A percentile compares a stretch with the other conserved stretches of the same genome.
phyloP scores from a whole-genome alignment of 176 grass and related monocot species.

The Sorghum bicolor region Sorghum_bicolor_NCBIv3 NC_012871.2:60003501-60004000 shows the following conservation, averaged over 20 bases:
- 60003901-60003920: not conserved
- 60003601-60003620: not conserved
- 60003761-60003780: not conserved
- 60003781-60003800: not conserved
- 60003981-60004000: not conserved
- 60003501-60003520: constrained; percentile 53
- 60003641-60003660: constrained; percentile 1
- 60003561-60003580: not conserved
- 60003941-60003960: not conserved
- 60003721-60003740: not conserved
- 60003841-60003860: not conserved
- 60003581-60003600: constrained; percentile 16
- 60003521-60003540: not conserved
- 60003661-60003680: not conserved
- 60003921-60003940: not conserved
- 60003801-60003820: not conserved
- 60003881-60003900: not conserved
- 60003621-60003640: not conserved
- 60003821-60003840: not conserved
- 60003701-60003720: not conserved
- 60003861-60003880: not conserved
- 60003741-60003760: not conserved
- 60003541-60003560: not conserved
- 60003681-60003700: not conserved
- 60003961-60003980: not conserved